Evolutionary conservation across 768 basidiomycete genomes (phyloP), one percentile per base, ranked within the genome.

Genomic region (Termitomyces bulborhizus): DNA sequence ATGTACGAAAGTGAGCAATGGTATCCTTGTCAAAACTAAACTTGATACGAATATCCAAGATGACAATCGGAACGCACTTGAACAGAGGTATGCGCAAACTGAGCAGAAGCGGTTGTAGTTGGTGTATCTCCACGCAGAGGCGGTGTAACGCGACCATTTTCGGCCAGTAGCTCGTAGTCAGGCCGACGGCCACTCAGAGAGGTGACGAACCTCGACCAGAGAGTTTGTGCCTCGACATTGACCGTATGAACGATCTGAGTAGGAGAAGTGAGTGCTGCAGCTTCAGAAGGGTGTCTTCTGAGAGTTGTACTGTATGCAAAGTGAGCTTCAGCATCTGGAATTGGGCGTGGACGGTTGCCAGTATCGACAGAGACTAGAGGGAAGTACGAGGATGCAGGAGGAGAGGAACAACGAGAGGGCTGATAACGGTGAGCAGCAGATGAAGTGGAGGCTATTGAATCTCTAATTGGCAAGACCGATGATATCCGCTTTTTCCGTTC

Each of bases 271-370:
- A 81, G 63, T 0, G 75, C 72, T 12, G 68, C 65, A 24, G 67
- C 69, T 18, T 86, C 83, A 0, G 71, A 70, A 21, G 79, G 76
- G 56, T 92, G 90, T 53, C 90, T 68, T 29, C 90, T 73, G 18
- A 93, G 74, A 0, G 86, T 89, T 0, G 90, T 92, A 61, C 88
- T 90, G 68, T 90, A 92, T 1, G 89, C 85, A 63, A 93, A 93
- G 64, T 93, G 90, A 4, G 80, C 67, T 31, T 79, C 76, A 1
- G 90, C 88, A 50, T 83, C 84, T 29, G 29, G 29, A 29, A 29
- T 29, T 4, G 29, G 0, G 86, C 81, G 76, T 9, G 85, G 73
- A 57, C 81, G 76, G 73, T 69, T 46, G 71, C 69, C 43, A 73
- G 65, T 8, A 6, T 7, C 4, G 68, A n/a, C n/a, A n/a, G n/a